Conservation (phyloP, 2,329 filamentous ascomycete species). For the Fusarium dlaminii region DNA sequence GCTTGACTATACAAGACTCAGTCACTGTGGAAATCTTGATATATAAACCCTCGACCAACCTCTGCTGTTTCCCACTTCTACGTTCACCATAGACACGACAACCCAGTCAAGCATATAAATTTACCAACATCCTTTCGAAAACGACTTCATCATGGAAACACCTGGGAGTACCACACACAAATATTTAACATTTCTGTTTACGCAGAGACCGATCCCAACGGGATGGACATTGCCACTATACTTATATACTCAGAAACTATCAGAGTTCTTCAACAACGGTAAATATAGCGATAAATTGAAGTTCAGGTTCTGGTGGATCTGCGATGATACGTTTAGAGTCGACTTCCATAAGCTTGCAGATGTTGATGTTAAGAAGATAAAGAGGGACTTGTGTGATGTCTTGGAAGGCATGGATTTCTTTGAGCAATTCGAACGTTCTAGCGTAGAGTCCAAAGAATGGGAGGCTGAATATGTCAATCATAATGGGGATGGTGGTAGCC, state of each 20-base stretch:
- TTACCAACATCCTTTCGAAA: not conserved
- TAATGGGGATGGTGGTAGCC: not conserved
- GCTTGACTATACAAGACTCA: not conserved
- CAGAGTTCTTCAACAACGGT: not conserved
- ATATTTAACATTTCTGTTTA: not conserved
- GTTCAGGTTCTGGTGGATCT: not conserved
- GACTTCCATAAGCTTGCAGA: not conserved
- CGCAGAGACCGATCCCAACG: too few species aligned
- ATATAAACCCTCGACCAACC: not conserved
- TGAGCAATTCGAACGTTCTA: not conserved
- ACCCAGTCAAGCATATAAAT: fast-evolving
- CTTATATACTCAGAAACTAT: not conserved
- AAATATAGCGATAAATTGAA: not conserved
- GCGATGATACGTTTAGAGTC: not conserved
- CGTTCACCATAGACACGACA: not conserved
- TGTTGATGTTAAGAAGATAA: not conserved
- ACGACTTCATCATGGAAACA: not conserved
- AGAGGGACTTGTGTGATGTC: not conserved
- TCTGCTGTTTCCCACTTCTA: not conserved
- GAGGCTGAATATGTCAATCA: not conserved
- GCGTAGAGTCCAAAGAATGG: not conserved
- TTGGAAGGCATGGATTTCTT: not conserved
- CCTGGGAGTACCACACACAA: not conserved
- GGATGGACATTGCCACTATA: not conserved
- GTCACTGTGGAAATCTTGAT: fast-evolving